Evolutionary conservation across 2,329 filamentous ascomycete genomes (phyloP).

Genomic region (Zasmidium citrigriseum): DNA sequence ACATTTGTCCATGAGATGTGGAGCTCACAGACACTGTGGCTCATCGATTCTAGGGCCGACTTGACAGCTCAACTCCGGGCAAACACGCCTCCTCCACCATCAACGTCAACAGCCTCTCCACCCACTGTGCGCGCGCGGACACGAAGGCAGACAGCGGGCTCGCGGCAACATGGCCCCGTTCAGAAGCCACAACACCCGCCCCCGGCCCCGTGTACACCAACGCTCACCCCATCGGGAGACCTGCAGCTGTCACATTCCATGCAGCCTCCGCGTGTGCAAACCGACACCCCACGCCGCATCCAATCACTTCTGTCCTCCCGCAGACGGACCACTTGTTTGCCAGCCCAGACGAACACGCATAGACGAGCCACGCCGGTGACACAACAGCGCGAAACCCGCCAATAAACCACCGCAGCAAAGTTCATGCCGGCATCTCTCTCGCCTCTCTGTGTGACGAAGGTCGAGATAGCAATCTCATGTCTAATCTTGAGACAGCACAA

Average conservation of each 20-base stretch:
- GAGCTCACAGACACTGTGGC: too few species aligned
- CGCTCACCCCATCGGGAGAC: conserved; percentile 11
- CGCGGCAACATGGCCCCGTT: conserved; percentile 4
- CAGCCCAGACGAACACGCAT: too few species aligned
- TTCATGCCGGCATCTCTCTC: background rate
- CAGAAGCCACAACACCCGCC: conserved; percentile 5
- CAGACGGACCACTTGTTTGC: conserved; percentile 9
- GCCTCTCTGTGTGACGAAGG: background rate
- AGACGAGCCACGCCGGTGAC: too few species aligned
- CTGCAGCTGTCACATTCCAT: conserved; percentile 21
- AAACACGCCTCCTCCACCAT: background rate
- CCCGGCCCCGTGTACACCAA: conserved; percentile 2
- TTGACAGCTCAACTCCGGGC: background rate
- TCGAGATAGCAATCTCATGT: background rate
- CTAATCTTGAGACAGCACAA: conserved; percentile 13
- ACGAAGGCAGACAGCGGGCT: background rate
- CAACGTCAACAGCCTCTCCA: background rate
- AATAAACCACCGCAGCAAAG: conserved; percentile 9
- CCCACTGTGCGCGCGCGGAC: background rate
- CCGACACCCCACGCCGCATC: conserved; percentile 4
- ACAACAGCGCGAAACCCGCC: conserved; percentile 6
- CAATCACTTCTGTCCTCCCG: conserved; percentile 5
- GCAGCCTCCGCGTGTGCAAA: conserved; percentile 4
- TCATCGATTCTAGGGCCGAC: too few species aligned
- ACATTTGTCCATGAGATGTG: too few species aligned